Conservation (phyloP, 2,329 filamentous ascomycete species). For the Colletotrichum spinosum region DNA sequence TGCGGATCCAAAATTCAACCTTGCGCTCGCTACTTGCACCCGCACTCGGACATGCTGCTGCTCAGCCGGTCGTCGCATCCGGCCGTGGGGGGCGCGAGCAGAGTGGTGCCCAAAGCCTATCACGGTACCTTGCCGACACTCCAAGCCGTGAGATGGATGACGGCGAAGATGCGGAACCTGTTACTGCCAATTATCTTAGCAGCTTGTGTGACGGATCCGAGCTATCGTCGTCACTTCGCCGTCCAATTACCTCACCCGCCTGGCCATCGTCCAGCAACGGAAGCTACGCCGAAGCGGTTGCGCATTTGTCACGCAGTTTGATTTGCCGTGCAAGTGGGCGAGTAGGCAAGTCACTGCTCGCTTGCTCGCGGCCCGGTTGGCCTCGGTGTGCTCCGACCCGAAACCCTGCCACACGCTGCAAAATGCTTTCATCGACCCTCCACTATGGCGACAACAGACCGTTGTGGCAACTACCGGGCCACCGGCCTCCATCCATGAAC, state of each 20-base stretch:
- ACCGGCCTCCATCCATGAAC: constrained; percentile 22
- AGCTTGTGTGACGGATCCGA: constrained; percentile 20
- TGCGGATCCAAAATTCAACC: not conserved
- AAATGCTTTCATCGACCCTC: constrained; percentile 18
- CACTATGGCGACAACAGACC: constrained; percentile 24
- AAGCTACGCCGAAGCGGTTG: not conserved
- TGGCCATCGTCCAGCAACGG: constrained; percentile 7
- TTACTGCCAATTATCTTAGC: not conserved
- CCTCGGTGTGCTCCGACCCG: constrained; percentile 4
- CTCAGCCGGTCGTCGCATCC: constrained; percentile 32
- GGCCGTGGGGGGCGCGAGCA: constrained; percentile 28
- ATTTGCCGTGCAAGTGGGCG: too few relatives aligned
- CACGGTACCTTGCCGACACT: too few relatives aligned
- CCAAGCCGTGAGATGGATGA: too few relatives aligned
- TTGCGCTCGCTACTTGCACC: constrained; percentile 9
- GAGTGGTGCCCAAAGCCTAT: too few relatives aligned
- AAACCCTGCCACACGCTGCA: constrained; percentile 8
- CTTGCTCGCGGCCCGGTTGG: constrained; percentile 11
- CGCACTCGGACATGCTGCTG: constrained; percentile 29
- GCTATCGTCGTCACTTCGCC: constrained; percentile 17
- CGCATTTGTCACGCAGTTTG: too few relatives aligned
- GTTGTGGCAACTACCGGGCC: constrained; percentile 8
- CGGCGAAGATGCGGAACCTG: too few relatives aligned
- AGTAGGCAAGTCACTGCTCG: not conserved
- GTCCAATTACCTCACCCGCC: not conserved